A percentile compares a stretch with the other conserved stretches of the same genome.
Conservation (phyloP, 2,329 filamentous ascomycete species). For the Fusarium buharicum region DNA sequence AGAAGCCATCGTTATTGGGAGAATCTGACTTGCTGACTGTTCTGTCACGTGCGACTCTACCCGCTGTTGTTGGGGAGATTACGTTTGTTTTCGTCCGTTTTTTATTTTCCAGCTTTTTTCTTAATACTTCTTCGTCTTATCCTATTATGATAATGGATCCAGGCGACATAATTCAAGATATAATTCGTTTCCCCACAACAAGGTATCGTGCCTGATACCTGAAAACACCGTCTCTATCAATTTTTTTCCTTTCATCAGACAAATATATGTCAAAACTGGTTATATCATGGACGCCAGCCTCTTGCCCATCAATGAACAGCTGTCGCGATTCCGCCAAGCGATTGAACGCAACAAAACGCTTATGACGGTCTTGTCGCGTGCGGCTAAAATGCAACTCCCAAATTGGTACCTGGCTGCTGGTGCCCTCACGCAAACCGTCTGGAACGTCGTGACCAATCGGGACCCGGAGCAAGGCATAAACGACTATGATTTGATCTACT, state of each 20-base stretch:
- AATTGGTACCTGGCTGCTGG: slow-evolving; percentile 53
- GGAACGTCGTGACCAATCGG: slow-evolving; percentile 48
- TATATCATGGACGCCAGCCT: slow-evolving; percentile 33
- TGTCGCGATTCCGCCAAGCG: slow-evolving; percentile 35
- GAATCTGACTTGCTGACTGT: background rate
- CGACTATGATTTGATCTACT: slow-evolving; percentile 54
- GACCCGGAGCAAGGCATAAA: slow-evolving; percentile 49
- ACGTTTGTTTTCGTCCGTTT: too few relatives aligned
- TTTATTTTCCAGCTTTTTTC: too few relatives aligned
- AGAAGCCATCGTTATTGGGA: too few relatives aligned
- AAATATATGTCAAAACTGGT: background rate
- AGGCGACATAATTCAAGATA: too few relatives aligned
- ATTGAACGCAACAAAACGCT: slow-evolving; percentile 47
- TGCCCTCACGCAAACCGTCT: slow-evolving; percentile 53
- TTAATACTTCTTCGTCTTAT: too few relatives aligned
- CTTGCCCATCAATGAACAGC: slow-evolving; percentile 45
- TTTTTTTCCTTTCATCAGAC: background rate
- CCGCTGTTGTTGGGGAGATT: too few relatives aligned
- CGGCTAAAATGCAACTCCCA: slow-evolving; percentile 43
- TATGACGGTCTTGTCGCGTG: slow-evolving; percentile 43
- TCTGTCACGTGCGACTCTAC: background rate
- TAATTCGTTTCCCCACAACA: too few relatives aligned
- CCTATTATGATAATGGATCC: too few relatives aligned
- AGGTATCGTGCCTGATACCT: too few relatives aligned
- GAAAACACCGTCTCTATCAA: too few relatives aligned